These are phyloP conservation scores for Hibiscus syriacus DNA, from an alignment of 345 rosid genomes.

Conservation along the genomic window DNA sequence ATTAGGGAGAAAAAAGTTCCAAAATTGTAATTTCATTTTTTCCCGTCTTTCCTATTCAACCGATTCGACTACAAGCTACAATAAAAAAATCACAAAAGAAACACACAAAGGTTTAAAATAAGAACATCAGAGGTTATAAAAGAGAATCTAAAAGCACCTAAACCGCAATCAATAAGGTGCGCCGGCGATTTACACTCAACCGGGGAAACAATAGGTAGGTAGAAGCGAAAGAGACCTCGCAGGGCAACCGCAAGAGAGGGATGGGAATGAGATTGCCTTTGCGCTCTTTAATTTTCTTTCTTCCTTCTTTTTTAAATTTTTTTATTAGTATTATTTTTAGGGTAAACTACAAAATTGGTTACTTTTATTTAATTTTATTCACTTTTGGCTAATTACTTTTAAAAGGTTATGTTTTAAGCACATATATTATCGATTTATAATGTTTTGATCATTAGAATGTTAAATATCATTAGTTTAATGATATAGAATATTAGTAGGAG, in stretches of 20 bases:
- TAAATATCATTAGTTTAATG: too few relatives aligned
- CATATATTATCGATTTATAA: too few relatives aligned
- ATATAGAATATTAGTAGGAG: too few relatives aligned
- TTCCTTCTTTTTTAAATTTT: not conserved
- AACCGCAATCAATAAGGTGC: not conserved
- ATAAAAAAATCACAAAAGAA: not conserved
- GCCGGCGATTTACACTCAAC: not conserved
- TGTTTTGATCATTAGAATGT: too few relatives aligned
- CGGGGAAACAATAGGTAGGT: not conserved
- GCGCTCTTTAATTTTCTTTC: not conserved
- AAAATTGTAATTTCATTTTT: not conserved
- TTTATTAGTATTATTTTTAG: too few relatives aligned
- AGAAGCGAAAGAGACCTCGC: not conserved
- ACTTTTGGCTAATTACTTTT: too few relatives aligned
- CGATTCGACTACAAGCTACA: not conserved
- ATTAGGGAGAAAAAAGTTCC: not conserved
- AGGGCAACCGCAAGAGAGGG: not conserved
- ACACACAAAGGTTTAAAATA: not conserved
- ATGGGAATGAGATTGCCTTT: not conserved
- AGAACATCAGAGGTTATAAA: not conserved
- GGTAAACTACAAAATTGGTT: too few relatives aligned
- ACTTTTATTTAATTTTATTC: too few relatives aligned
- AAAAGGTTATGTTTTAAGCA: too few relatives aligned
- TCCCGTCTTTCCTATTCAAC: not conserved
- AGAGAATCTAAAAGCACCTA: not conserved